Evolutionary conservation across 2,329 filamentous ascomycete species (phyloP), one percentile per base, ranked within the genome.

Genomic region (Parascedosporium putredinis): DNA sequence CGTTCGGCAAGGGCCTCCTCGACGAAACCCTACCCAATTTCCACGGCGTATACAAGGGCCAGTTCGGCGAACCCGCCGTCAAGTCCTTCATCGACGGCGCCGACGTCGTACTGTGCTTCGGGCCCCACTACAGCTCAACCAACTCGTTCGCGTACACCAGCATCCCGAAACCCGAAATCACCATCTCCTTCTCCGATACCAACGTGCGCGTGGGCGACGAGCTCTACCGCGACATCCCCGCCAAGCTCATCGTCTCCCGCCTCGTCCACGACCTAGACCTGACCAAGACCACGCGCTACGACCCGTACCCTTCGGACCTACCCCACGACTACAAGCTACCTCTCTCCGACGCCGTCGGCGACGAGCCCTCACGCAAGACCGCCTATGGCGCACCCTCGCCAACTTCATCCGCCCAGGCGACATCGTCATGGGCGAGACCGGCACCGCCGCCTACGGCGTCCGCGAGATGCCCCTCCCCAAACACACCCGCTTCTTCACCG

Each of bases 1-100:
- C 88, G 2, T 94, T 94, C 85, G 88, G 88, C 43, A 95, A 95
- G 69, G 79, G 88, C 18, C 84, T 86, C 18, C 77, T 95, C 44
- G 77, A 93, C 58, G 88, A 95, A 65, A 77, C 76, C 2, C 75
- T 85, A 44, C 70, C 75, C 16, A 85, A 79, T 59, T 95, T 84
- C 57, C 86, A 86, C 20, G 89, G 89, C 55, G 86, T 95, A 4
- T 94, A 95, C 63, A 84, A 85, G 7, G 89, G 89, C n/a, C 76
- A 76, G 52, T 87, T 84, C 31, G 88, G 83, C 25, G 77, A 83
- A 48, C 70, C 75, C 1, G 74, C 75, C 33, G 83, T 86, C 22
- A 74, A 75, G 55, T 68, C 79, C 38, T 73, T 75, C 24, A 76
- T 89, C 18, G 84, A 88, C 59, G 71, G 71, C 1, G 78, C 84